Conservation (phyloP, 306 rosid genomes). For the Canavalia ensiformis region DNA sequence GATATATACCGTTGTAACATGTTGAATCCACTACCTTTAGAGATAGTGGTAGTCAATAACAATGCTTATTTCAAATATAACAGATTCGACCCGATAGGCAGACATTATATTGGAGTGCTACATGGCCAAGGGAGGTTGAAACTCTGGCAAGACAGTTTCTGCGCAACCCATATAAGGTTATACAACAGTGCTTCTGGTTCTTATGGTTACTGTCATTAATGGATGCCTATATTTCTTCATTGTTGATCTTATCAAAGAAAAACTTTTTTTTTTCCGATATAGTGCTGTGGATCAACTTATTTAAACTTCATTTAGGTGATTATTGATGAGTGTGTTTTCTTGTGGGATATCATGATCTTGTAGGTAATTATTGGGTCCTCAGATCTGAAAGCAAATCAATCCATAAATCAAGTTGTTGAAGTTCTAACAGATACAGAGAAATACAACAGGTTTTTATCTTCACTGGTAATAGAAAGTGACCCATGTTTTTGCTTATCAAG, state of each 20-base stretch:
- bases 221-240: neutral
- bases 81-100: slow-evolving; percentile 99
- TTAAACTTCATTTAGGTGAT: slow-evolving; percentile 18
- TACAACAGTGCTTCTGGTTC: slow-evolving; percentile 18
- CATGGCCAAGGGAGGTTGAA: slow-evolving; percentile 99
- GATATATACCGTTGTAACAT: neutral
- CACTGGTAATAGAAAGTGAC: neutral
- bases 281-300: slow-evolving; percentile 19
- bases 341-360: slow-evolving; percentile 31
- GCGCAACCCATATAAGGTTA: slow-evolving; percentile 85
- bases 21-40: slow-evolving; percentile 30
- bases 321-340: slow-evolving; percentile 35
- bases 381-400: slow-evolving; percentile 89
- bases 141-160: slow-evolving; percentile 90
- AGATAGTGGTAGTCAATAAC: slow-evolving; percentile 28
- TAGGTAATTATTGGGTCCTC: slow-evolving; percentile 88
- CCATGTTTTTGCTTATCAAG: slow-evolving; percentile 26
- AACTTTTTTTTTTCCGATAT: neutral
- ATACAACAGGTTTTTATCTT: slow-evolving; percentile 80
- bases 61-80: slow-evolving; percentile 48
- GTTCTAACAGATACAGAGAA: slow-evolving; percentile 79
- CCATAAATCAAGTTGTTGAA: slow-evolving; percentile 89
- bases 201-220: slow-evolving; percentile 30
- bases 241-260: no score
- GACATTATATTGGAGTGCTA: slow-evolving; percentile 98